Percentiles rank a stretch among this genome's conserved stretches.
phyloP scores from a whole-genome alignment of 2,329 filamentous ascomycete genomes.

The Fusarium chlamydosporum region DNA sequence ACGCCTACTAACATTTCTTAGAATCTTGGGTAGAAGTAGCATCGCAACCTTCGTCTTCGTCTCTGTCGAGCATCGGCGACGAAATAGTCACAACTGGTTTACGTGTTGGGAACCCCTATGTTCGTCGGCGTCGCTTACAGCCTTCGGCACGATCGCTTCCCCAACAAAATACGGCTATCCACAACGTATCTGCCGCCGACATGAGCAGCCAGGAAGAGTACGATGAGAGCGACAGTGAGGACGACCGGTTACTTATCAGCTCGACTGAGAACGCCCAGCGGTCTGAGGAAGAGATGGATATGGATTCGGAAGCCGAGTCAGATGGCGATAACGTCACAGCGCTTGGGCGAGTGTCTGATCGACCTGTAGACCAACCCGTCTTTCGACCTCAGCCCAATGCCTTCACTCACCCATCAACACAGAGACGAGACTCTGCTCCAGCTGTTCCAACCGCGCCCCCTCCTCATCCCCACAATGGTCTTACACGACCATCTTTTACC shows the following conservation, averaged over 20 bases:
- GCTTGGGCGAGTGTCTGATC: slow-evolving; percentile 72
- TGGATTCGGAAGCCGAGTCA: slow-evolving; percentile 64
- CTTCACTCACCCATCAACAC: slow-evolving; percentile 81
- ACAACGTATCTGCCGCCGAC: slow-evolving; percentile 60
- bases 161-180: slow-evolving; percentile 60
- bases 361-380: slow-evolving; percentile 61
- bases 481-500: slow-evolving; percentile 65
- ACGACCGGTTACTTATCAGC: slow-evolving; percentile 75
- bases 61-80: slow-evolving; percentile 85
- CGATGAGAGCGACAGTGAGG: slow-evolving; percentile 92
- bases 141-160: slow-evolving; percentile 53
- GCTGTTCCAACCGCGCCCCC: slow-evolving; percentile 61
- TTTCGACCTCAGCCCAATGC: slow-evolving; percentile 94
- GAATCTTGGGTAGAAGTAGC: slow-evolving; percentile 98
- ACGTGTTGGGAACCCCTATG: slow-evolving; percentile 76
- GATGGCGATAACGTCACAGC: slow-evolving; percentile 86
- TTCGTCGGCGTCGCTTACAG: slow-evolving; percentile 69
- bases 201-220: slow-evolving; percentile 93
- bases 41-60: slow-evolving; percentile 94
- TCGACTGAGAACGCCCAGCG: slow-evolving; percentile 68
- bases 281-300: slow-evolving; percentile 57
- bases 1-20: slow-evolving; percentile 57
- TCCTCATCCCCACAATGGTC: slow-evolving; percentile 65
- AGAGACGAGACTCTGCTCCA: slow-evolving; percentile 65
- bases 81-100: slow-evolving; percentile 94